phyloP scores from a whole-genome alignment of 192 early-diverging fungal species.

The Dissophora globulifera region DNA sequence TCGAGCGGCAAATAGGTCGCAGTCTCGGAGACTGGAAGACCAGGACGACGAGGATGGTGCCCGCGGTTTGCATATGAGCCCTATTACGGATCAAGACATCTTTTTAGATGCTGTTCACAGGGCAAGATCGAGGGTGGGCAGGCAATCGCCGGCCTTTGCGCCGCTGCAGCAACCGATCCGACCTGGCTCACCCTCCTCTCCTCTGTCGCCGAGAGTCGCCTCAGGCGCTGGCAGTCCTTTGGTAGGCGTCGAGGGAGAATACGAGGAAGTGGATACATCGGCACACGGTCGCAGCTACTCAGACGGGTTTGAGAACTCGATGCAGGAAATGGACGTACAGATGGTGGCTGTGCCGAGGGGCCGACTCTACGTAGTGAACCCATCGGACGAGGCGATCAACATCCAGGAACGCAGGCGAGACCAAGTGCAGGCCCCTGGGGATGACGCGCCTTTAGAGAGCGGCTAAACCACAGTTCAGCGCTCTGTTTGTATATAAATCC shows the following conservation, averaged over 20 bases:
- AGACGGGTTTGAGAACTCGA: conserved; percentile 48
- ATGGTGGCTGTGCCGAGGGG: conserved; percentile 46
- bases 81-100: conserved; percentile 42
- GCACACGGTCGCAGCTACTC: conserved; percentile 37
- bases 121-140: conserved; percentile 36
- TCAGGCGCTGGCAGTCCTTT: conserved; percentile 7
- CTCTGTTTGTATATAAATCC: too few species aligned
- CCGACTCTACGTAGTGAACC: conserved; percentile 48
- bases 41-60: conserved; percentile 16
- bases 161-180: conserved; percentile 38
- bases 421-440: too few species aligned
- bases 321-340: conserved; percentile 51
- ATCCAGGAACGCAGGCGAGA: background rate
- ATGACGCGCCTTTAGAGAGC: too few species aligned
- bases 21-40: conserved; percentile 29
- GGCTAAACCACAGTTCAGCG: too few species aligned
- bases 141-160: conserved; percentile 26
- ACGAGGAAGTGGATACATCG: background rate
- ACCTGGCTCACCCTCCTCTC: conserved; percentile 18
- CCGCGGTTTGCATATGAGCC: conserved; percentile 4
- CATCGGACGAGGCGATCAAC: conserved; percentile 23
- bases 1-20: conserved; percentile 10
- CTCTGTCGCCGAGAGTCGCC: conserved; percentile 10
- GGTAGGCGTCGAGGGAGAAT: background rate
- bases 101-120: conserved; percentile 49